Conservation (phyloP, 148 eudicot genomes). For the Chenopodium suecicum region DNA sequence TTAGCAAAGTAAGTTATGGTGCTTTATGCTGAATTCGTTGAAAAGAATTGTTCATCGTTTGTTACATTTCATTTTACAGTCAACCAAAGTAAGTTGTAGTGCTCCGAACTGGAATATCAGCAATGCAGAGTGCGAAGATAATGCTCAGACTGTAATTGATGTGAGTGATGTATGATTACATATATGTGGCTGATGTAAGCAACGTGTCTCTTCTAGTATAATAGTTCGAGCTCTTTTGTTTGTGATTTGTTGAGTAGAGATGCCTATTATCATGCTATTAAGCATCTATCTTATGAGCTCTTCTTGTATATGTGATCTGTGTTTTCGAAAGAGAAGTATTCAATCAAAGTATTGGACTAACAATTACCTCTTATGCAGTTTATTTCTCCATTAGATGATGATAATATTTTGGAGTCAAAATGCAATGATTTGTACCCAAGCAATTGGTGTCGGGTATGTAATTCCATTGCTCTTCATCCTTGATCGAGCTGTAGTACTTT, state of each 20-base stretch:
- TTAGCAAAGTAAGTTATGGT: neutral
- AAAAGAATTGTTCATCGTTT: neutral
- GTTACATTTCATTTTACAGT: neutral
- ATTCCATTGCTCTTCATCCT: neutral
- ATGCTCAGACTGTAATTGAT: neutral
- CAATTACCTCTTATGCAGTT: neutral
- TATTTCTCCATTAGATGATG: neutral
- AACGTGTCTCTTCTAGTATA: too few species aligned
- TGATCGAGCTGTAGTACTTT: neutral
- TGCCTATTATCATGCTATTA: too few species aligned
- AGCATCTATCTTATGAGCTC: too few species aligned
- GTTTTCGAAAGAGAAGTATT: neutral
- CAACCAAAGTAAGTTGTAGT: neutral
- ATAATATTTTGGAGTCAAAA: neutral
- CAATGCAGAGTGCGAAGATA: slow-evolving; percentile 2
- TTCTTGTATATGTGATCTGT: neutral
- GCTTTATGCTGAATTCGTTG: neutral
- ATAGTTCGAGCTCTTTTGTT: too few species aligned
- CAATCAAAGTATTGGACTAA: neutral
- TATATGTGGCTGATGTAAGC: neutral
- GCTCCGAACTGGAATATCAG: slow-evolving; percentile 5
- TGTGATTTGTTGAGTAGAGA: too few species aligned
- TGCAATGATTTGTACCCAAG: neutral
- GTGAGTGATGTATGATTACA: neutral
- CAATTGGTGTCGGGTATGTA: slow-evolving; percentile 10